These are phyloP conservation scores for Phytophthora brassicae DNA, from an alignment of 352 stramenopile genomes.

Conservation along the genomic window DNA sequence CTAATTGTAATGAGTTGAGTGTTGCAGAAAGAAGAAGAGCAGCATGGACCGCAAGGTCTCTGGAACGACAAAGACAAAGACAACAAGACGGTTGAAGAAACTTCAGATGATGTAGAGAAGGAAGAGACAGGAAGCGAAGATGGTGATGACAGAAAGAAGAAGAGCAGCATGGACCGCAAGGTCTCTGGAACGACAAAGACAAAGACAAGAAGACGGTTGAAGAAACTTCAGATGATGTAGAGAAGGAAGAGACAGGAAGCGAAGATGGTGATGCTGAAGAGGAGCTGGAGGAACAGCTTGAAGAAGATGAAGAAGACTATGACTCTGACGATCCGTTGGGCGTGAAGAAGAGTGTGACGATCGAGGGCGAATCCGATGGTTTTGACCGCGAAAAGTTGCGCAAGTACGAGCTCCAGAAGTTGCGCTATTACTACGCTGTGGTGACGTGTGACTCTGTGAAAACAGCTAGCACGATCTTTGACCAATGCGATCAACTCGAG, in stretches of 20 bases:
- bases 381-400: constrained; percentile 96
- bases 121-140: no score
- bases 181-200: constrained; percentile 58
- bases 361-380: constrained; percentile 54
- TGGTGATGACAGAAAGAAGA: constrained; percentile 89
- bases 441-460: constrained; percentile 92
- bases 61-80: constrained; percentile 55
- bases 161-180: constrained; percentile 65
- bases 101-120: constrained; percentile 28
- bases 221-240: constrained; percentile 26
- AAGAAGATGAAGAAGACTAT: constrained; percentile 46
- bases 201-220: constrained; percentile 27
- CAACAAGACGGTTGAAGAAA: constrained; percentile 18
- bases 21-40: constrained; percentile 75
- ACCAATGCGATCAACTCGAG: constrained; percentile 96
- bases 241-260: constrained; percentile 23
- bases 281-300: constrained; percentile 29
- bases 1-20: constrained; percentile 4
- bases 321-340: constrained; percentile 75
- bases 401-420: constrained; percentile 96
- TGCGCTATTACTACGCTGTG: constrained; percentile 99
- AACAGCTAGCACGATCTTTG: constrained; percentile 92
- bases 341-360: constrained; percentile 61
- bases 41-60: constrained; percentile 66
- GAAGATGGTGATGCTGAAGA: constrained; percentile 8